A percentile compares a stretch with the other conserved stretches of the same genome.
Evolutionary conservation across 2,329 filamentous ascomycete genomes (phyloP).

Genomic region (Trichoderma arundinaceum): DNA sequence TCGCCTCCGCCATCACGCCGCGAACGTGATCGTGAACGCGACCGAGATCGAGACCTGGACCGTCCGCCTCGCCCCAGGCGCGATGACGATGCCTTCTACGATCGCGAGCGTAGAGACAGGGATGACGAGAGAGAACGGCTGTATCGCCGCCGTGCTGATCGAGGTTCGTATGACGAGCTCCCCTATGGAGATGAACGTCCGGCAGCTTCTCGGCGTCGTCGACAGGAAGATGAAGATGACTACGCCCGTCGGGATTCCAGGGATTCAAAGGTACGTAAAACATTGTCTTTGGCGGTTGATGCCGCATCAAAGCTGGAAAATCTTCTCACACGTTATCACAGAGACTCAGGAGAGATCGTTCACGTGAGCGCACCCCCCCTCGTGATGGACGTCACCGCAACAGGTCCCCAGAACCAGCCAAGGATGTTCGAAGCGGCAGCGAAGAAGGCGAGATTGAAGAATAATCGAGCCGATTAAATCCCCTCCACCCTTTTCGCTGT

Average conservation of each 20-base stretch:
- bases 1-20: slow-evolving; percentile 51
- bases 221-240: slow-evolving; percentile 78
- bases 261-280: slow-evolving; percentile 65
- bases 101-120: slow-evolving; percentile 83
- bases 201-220: slow-evolving; percentile 71
- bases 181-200: slow-evolving; percentile 83
- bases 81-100: slow-evolving; percentile 73
- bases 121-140: slow-evolving; percentile 89
- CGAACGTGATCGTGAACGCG: slow-evolving; percentile 52
- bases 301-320: not conserved
- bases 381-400: slow-evolving; percentile 62
- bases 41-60: slow-evolving; percentile 54
- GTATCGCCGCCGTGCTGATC: slow-evolving; percentile 79
- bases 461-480: slow-evolving; percentile 43
- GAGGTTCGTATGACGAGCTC: slow-evolving; percentile 82
- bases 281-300: no score
- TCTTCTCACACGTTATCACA: slow-evolving; percentile 44
- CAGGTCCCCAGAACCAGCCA: slow-evolving; percentile 51
- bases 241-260: slow-evolving; percentile 68
- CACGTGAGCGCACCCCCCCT: slow-evolving; percentile 66
- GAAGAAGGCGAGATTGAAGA: slow-evolving; percentile 98
- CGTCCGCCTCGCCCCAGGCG: slow-evolving; percentile 61
- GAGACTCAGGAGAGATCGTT: slow-evolving; percentile 63
- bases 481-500: not conserved
- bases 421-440: slow-evolving; percentile 69